These are phyloP conservation scores for Tolypocladium ovalisporum DNA, from an alignment of 2,329 filamentous ascomycete species.

Conservation along the genomic window DNA sequence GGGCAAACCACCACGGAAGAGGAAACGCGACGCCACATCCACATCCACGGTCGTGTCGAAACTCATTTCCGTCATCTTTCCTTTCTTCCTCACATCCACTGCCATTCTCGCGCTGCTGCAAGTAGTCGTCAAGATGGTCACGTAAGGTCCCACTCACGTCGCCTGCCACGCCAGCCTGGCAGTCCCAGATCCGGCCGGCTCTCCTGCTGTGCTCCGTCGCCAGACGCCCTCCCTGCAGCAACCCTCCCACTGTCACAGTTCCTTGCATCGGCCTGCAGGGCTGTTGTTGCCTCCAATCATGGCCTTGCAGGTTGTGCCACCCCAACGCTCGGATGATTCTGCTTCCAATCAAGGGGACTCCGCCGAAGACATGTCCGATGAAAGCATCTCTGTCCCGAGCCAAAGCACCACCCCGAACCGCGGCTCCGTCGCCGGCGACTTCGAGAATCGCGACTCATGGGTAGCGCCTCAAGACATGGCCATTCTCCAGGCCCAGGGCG, in stretches of 20 bases:
- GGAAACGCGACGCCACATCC: not conserved
- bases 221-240: not conserved
- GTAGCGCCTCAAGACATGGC: slow-evolving; percentile 12
- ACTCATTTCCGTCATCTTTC: not conserved
- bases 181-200: slow-evolving; percentile 2
- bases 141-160: not conserved
- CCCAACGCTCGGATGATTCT: slow-evolving; percentile 10
- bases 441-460: slow-evolving; percentile 10
- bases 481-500: slow-evolving; percentile 9
- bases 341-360: slow-evolving; percentile 10
- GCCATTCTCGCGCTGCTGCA: not conserved
- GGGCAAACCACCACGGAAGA: not conserved
- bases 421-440: not conserved
- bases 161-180: not conserved
- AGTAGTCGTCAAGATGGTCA: not conserved
- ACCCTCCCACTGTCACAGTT: not conserved
- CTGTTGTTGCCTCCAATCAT: slow-evolving; percentile 13
- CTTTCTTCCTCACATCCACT: not conserved
- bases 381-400: slow-evolving; percentile 5
- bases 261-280: slow-evolving; percentile 13
- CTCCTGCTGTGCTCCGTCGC: not conserved
- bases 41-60: not conserved
- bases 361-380: slow-evolving; percentile 7
- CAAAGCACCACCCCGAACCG: slow-evolving; percentile 1
- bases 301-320: slow-evolving; percentile 12